Evolutionary conservation across 306 rosid genomes (phyloP).

Genomic region (Lathyrus oleraceus): DNA sequence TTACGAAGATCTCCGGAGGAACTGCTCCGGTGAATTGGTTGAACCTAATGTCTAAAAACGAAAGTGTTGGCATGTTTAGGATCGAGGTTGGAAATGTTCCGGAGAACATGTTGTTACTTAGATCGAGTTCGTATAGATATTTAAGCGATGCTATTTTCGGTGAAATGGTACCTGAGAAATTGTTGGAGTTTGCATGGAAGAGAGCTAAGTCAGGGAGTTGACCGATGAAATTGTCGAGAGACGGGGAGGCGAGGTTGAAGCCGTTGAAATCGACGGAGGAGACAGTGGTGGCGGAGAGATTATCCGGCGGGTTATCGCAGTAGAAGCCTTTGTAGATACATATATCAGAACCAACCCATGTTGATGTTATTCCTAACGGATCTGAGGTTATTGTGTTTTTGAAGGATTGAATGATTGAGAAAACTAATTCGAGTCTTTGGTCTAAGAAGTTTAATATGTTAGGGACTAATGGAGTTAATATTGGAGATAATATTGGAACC

Average conservation of each 20-base stretch:
- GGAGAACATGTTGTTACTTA: conserved; percentile 70
- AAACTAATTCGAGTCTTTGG: conserved; percentile 51
- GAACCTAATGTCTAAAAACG: conserved; percentile 71
- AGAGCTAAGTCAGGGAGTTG: conserved; percentile 73
- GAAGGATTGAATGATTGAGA: conserved; percentile 75
- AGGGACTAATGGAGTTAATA: conserved; percentile 32
- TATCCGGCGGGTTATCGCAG: conserved; percentile 70
- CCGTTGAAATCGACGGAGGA: conserved; percentile 84
- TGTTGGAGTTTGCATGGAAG: conserved; percentile 84
- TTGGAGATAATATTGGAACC: neutral
- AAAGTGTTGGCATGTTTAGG: conserved; percentile 45
- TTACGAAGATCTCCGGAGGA: conserved; percentile 63
- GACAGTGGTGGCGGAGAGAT: conserved; percentile 57
- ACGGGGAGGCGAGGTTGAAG: conserved; percentile 57
- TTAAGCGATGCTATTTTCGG: conserved; percentile 52
- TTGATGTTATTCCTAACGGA: conserved; percentile 60
- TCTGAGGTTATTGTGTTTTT: conserved; percentile 74
- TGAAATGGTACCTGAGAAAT: conserved; percentile 64
- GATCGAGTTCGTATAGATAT: conserved; percentile 68
- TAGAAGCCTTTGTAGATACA: conserved; percentile 82
- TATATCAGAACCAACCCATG: conserved; percentile 77
- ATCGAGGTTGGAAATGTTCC: conserved; percentile 68
- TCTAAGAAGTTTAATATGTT: conserved; percentile 53
- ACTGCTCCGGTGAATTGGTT: conserved; percentile 65
- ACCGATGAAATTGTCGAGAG: conserved; percentile 77